Evolutionary conservation across 441 rosid species (phyloP), one percentile per base, ranked within the genome.

Genomic region (Viola pubescens): DNA sequence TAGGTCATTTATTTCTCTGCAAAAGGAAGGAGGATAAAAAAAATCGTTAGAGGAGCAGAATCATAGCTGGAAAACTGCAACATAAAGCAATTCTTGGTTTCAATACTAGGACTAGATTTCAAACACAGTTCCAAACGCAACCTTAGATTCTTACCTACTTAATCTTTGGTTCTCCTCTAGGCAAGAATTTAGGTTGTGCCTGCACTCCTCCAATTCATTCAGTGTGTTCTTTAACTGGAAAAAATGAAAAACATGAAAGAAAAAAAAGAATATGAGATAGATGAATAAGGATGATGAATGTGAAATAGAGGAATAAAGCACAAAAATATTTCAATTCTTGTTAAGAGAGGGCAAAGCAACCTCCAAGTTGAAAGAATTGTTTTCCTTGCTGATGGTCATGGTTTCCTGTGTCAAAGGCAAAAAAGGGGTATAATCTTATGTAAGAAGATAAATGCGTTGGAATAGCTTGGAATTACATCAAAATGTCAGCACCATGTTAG

Each of bases 141-240:
- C 42, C 65, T 53, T 60, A 65, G 58, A 55, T 58, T 51, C 87
- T 79, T 56, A 91, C 97, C 94, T 80, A 19, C 71, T 74, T 62
- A 94, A 84, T 70, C 82, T 85, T 63, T 81, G 80, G 75, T 94
- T 94, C 63, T 94, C 94, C 68, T 87, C 88, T 44, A 91, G 66
- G 80, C 92, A 91, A 75, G 86, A 77, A 62, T 70, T 81, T 43
- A 88, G 82, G 54, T 78, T 84, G 61, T 9, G 39, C 69, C 81
- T 83, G 81, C 98, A 86, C 64, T 81, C 82, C 68, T 90, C 95
- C 61, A 88, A 76, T 73, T 94, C 90, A 58, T 60, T 65, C 43
- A 62, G 65, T 53, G 94, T 78, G 58, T 65, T 81, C 70, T 78
- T 74, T 75, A 91, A 71, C 94, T 91, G 88, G 34, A 26, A 26